phyloP scores from a whole-genome alignment of 2,329 filamentous ascomycete genomes.

The Ophiostoma tasmaniense region DNA sequence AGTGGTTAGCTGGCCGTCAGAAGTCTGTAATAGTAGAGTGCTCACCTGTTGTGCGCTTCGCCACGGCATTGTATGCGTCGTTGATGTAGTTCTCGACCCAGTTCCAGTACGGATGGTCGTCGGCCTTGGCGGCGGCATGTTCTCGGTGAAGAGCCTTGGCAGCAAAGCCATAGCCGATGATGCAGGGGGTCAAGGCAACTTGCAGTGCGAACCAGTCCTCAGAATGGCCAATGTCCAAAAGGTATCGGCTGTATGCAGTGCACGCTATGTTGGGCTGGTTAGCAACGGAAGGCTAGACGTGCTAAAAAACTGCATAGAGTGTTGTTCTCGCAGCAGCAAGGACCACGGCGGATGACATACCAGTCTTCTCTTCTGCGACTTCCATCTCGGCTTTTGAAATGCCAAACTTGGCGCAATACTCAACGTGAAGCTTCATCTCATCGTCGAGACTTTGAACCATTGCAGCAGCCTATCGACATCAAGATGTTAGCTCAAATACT shows the following conservation, averaged over 20 bases:
- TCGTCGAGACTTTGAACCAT: slow-evolving; percentile 69
- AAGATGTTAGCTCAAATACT: too few species aligned
- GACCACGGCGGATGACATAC: slow-evolving; percentile 31
- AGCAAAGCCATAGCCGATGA: slow-evolving; percentile 81
- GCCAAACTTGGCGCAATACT: slow-evolving; percentile 75
- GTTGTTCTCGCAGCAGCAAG: not conserved
- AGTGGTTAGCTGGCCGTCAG: not conserved
- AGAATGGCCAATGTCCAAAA: slow-evolving; percentile 79
- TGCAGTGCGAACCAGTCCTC: slow-evolving; percentile 85
- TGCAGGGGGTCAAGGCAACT: slow-evolving; percentile 73
- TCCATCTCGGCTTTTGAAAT: slow-evolving; percentile 66
- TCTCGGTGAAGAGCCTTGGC: slow-evolving; percentile 62
- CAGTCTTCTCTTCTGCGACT: slow-evolving; percentile 63
- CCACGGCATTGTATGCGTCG: slow-evolving; percentile 67
- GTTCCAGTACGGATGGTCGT: slow-evolving; percentile 70
- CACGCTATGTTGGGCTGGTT: slow-evolving; percentile 28
- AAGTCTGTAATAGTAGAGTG: not conserved
- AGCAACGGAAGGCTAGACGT: not conserved
- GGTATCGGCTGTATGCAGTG: slow-evolving; percentile 36
- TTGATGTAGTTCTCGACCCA: slow-evolving; percentile 89
- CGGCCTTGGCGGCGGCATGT: slow-evolving; percentile 44
- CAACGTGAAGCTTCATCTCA: slow-evolving; percentile 73
- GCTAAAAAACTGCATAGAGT: not conserved
- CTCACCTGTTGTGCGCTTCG: slow-evolving; percentile 59
- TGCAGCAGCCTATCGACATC: slow-evolving; percentile 29